A percentile compares a stretch with the other conserved stretches of the same genome.
These are phyloP conservation scores for Metschnikowia rubicola DNA, from an alignment of 805 yeast species.

Conservation along the genomic window DNA sequence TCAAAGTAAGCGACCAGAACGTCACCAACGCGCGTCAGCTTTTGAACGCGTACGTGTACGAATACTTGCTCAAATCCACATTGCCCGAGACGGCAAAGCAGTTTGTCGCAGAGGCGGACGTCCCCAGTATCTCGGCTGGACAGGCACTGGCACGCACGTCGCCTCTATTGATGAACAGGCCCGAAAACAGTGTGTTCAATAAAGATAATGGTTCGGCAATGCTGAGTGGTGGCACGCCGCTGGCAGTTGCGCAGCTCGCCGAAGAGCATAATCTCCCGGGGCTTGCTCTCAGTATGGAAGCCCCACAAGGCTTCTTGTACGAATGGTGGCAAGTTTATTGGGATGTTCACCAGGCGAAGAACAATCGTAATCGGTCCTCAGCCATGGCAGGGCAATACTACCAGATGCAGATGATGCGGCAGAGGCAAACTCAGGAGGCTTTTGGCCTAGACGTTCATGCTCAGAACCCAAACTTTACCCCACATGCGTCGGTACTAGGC, in stretches of 20 bases:
- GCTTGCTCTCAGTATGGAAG: constrained; percentile 60
- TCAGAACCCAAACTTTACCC: too few relatives aligned
- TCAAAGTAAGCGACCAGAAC: constrained; percentile 36
- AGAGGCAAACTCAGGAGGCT: constrained; percentile 47
- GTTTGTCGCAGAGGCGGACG: constrained; percentile 74
- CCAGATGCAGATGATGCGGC: constrained; percentile 57
- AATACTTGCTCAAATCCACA: constrained; percentile 73
- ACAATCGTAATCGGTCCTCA: constrained; percentile 21
- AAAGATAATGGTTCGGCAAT: constrained; percentile 1
- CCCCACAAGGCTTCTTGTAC: constrained; percentile 80
- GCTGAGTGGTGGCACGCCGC: constrained; percentile 20
- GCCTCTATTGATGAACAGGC: constrained; percentile 17
- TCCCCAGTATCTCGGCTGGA: constrained; percentile 34
- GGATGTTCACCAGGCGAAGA: constrained; percentile 85
- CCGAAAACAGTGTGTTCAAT: constrained; percentile 3
- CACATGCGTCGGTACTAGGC: not conserved
- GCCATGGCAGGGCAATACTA: constrained; percentile 65
- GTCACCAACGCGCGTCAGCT: constrained; percentile 55
- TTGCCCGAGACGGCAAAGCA: constrained; percentile 68
- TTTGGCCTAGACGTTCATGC: not conserved
- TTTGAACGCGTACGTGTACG: constrained; percentile 82
- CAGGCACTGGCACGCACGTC: constrained; percentile 17
- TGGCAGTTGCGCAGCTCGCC: constrained; percentile 26
- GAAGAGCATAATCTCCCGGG: constrained; percentile 46
- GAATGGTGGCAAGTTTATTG: constrained; percentile 98